Conservation (phyloP, 2,329 filamentous ascomycete genomes). For the Monosporascus ibericus region DNA sequence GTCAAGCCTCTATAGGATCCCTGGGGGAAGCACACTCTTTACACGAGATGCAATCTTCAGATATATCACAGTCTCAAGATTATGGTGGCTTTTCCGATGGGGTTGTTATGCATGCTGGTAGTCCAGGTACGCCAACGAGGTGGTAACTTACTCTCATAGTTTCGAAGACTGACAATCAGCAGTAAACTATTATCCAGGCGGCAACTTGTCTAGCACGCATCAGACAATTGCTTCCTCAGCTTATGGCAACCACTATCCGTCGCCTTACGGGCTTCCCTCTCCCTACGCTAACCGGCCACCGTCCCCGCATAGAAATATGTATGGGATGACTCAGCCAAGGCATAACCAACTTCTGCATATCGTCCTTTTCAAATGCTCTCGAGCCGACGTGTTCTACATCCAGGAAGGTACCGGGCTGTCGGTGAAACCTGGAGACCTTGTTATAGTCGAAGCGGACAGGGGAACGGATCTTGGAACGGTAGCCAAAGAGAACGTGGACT, state of each 20-base stretch:
- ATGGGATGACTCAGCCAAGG: conserved; percentile 53
- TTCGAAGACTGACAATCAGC: conserved; percentile 16
- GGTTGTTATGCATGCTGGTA: conserved; percentile 29
- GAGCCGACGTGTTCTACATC: conserved; percentile 94
- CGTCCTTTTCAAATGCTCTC: conserved; percentile 92
- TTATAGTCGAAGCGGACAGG: conserved; percentile 95
- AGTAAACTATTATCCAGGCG: conserved; percentile 33
- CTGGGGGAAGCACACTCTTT: conserved; percentile 44
- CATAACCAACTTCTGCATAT: conserved; percentile 74
- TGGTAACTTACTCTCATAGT: background rate
- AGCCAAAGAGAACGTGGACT: conserved; percentile 78
- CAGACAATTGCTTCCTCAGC: conserved; percentile 31
- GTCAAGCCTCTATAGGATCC: conserved; percentile 58
- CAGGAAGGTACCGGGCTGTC: conserved; percentile 91
- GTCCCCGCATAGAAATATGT: conserved; percentile 58
- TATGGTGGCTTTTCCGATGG: conserved; percentile 36
- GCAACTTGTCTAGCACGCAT: conserved; percentile 25
- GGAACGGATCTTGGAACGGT: conserved; percentile 94
- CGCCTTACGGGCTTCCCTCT: conserved; percentile 39
- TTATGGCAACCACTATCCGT: conserved; percentile 37
- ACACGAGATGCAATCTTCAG: conserved; percentile 40
- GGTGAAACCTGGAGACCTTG: conserved; percentile 85
- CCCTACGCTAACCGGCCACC: conserved; percentile 44
- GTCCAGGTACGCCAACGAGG: conserved; percentile 32
- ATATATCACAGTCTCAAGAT: conserved; percentile 37